These are phyloP conservation scores for Phialocephala subalpina DNA, from an alignment of 2,329 filamentous ascomycete species.

Conservation along the genomic window DNA sequence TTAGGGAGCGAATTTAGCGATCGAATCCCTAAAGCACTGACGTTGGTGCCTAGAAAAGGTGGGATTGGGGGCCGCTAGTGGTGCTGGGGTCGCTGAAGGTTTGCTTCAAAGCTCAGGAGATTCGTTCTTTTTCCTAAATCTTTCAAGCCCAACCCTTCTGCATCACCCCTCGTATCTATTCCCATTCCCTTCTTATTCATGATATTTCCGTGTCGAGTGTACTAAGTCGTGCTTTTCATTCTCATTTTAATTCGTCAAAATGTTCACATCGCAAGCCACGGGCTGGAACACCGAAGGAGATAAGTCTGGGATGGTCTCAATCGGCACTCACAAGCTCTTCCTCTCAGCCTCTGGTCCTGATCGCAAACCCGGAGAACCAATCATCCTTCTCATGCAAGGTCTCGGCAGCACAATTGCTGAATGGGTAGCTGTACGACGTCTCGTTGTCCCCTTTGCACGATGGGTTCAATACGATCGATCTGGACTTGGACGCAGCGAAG, in stretches of 20 bases:
- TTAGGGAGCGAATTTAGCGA: too few relatives aligned
- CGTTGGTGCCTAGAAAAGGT: too few relatives aligned
- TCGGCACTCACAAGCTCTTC: constrained; percentile 35
- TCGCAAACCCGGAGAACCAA: constrained; percentile 32
- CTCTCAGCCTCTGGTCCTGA: constrained; percentile 35
- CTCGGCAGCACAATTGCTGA: constrained; percentile 35
- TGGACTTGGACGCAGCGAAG: constrained; percentile 36
- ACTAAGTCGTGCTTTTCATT: too few relatives aligned
- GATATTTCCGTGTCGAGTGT: too few relatives aligned
- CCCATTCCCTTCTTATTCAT: too few relatives aligned
- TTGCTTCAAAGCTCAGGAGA: too few relatives aligned
- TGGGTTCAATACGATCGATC: constrained; percentile 39
- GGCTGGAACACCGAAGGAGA: constrained; percentile 26
- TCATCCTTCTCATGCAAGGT: constrained; percentile 39
- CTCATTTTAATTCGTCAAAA: neutral
- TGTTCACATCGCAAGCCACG: neutral
- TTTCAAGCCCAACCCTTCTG: too few relatives aligned
- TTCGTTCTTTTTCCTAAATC: too few relatives aligned
- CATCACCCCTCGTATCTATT: too few relatives aligned
- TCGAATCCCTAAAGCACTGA: too few relatives aligned
- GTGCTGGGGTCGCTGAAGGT: too few relatives aligned
- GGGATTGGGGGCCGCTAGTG: too few relatives aligned
- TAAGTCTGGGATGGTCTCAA: constrained; percentile 31
- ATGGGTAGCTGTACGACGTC: constrained; percentile 37
- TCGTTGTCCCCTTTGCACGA: constrained; percentile 33